Conservation (phyloP, 1,284 basidiomycete genomes). For the Dichomitus squalens region DNA sequence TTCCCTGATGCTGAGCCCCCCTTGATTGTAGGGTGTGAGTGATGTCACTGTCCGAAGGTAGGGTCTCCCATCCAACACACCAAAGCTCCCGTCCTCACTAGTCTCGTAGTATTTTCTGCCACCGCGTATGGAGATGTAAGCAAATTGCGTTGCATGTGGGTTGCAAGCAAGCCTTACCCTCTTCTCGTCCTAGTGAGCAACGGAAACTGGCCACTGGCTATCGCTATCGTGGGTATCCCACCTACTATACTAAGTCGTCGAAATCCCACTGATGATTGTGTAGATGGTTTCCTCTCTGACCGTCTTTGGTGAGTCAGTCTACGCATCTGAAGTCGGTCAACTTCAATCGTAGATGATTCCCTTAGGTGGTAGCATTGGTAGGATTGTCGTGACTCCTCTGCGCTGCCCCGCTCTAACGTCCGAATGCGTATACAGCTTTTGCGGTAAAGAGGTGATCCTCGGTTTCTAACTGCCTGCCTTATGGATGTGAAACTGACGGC, state of each 20-base stretch:
- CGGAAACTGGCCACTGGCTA: slow-evolving; percentile 11
- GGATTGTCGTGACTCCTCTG: background rate
- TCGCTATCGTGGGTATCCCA: slow-evolving; percentile 11
- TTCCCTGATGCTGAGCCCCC: background rate
- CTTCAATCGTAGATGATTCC: background rate
- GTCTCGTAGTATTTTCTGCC: slow-evolving; percentile 17
- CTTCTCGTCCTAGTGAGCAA: slow-evolving; percentile 13
- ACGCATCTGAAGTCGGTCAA: no score
- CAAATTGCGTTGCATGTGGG: background rate
- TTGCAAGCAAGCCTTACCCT: background rate
- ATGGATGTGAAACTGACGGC: background rate
- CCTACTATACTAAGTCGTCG: no score
- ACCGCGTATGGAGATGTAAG: slow-evolving; percentile 23
- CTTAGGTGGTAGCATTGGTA: slow-evolving; percentile 22
- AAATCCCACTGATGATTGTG: no score
- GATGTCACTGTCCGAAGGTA: slow-evolving; percentile 21
- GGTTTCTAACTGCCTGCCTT: background rate
- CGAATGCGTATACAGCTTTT: slow-evolving; percentile 8
- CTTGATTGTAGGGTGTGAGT: slow-evolving; percentile 19
- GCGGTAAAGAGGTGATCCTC: slow-evolving; percentile 15
- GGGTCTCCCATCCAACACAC: background rate
- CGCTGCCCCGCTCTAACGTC: no score
- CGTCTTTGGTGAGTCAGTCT: slow-evolving; percentile 21
- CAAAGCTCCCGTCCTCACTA: background rate
- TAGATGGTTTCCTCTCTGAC: slow-evolving; percentile 15